Evolutionary conservation across 2,329 filamentous ascomycete species (phyloP), one percentile per base, ranked within the genome.

Genomic region (Trichophyton schoenleinii): DNA sequence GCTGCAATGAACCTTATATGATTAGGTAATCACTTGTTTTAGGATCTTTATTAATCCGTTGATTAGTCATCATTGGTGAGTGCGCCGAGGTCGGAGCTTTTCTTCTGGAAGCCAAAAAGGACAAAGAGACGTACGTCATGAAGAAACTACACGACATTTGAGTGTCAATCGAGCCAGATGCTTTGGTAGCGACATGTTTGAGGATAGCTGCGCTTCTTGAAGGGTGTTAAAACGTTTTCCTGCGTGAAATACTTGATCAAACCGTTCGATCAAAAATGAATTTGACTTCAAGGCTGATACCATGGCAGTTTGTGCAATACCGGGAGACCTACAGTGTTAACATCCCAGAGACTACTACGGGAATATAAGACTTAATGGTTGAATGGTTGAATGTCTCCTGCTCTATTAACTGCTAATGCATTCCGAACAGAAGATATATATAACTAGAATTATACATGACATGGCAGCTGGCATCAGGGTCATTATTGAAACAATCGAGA

Each of bases 381-480:
- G 22, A 36, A 55, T n/a, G 25, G 15, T 28, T 36, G 34, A 7
- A 6, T n/a, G 31, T 8, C 13, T 28, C 5, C n/a, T 55, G 49
- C 49, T 36, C 49, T 25, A 55, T 36, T 55, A 55, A 22, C 49
- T 36, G 49, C 49, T 18, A 34, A 36, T 28, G 15, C 20, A 55
- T 36, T 34, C 25, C 28, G 18, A 55, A 55, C 13, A 55, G 49
- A 55, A 15, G 28, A 55, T 20, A 55, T 55, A 53, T 34, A 55
- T 11, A 58, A 58, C 41, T 58, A 15, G 22, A 42, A 58, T 36
- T 44, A 58, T 58, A 58, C 41, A 58, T 58, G 41, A 42, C 55
- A 31, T 41, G 55, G 41, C 55, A 58, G 42, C 34, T 58, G 55
- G 44, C 58, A 49, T 59, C 22, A 46, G n/a, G 58, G 58, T 49